Percentiles rank a stretch among this genome's conserved stretches.
phyloP scores from a whole-genome alignment of 331 rosid species.

The Quercus phellos region DNA sequence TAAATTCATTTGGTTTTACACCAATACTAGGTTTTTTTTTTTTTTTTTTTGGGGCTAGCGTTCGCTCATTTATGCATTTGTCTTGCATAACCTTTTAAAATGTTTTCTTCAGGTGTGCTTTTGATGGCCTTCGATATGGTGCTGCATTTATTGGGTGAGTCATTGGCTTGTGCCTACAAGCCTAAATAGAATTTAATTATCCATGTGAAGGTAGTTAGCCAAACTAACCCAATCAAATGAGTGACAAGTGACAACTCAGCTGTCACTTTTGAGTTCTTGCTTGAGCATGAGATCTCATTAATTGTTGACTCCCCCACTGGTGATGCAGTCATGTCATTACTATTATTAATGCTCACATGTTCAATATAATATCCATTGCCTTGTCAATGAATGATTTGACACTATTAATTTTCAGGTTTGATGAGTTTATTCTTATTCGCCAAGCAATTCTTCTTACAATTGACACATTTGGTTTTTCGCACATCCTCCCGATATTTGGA shows the following conservation, averaged over 20 bases:
- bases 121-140: constrained; percentile 93
- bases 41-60: too few relatives aligned
- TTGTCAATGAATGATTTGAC: constrained; percentile 16
- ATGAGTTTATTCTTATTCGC: constrained; percentile 72
- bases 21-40: background rate
- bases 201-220: constrained; percentile 12
- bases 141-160: constrained; percentile 95
- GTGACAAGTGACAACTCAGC: background rate
- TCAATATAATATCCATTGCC: constrained; percentile 6
- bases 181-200: constrained; percentile 1
- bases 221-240: background rate
- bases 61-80: background rate
- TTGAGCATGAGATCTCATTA: background rate
- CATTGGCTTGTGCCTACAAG: background rate
- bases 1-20: constrained; percentile 5
- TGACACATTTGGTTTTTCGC: constrained; percentile 84
- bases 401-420: constrained; percentile 62
- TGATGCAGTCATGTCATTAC: background rate
- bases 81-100: background rate
- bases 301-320: background rate
- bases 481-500: constrained; percentile 79
- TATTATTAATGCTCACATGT: background rate
- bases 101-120: constrained; percentile 79
- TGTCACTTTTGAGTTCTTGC: background rate
- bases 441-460: constrained; percentile 84